phyloP scores from a whole-genome alignment of 2,329 filamentous ascomycete genomes.

The Penicillium oxalicum region DNA sequence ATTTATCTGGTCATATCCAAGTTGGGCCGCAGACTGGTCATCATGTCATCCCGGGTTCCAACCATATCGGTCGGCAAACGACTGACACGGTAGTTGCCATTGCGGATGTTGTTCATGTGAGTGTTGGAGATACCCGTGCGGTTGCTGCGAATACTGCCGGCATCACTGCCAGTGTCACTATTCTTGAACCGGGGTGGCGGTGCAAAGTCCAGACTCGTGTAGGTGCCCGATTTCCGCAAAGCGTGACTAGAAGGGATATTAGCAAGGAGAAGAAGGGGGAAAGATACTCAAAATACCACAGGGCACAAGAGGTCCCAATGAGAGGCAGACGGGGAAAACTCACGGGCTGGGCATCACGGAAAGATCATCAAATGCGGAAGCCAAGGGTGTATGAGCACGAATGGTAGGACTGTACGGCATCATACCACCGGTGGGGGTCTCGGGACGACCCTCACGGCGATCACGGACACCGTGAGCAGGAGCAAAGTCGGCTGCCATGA shows the following conservation, averaged over 20 bases:
- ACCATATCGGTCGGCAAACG: constrained; percentile 75
- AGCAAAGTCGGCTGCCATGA: constrained; percentile 70
- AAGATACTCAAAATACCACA: not conserved
- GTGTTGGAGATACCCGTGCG: constrained; percentile 68
- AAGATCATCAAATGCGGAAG: constrained; percentile 81
- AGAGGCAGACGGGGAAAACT: constrained; percentile 41
- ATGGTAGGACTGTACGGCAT: constrained; percentile 69
- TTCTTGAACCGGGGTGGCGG: constrained; percentile 45
- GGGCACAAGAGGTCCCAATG: constrained; percentile 1
- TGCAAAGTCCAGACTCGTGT: constrained; percentile 46
- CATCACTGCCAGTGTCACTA: constrained; percentile 38
- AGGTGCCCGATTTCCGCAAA: constrained; percentile 46
- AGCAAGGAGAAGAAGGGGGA: no score
- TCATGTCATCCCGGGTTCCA: constrained; percentile 66
- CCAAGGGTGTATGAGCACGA: constrained; percentile 69
- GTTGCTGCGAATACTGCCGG: constrained; percentile 58
- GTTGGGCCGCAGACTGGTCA: constrained; percentile 51
- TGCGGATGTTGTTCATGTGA: constrained; percentile 66
- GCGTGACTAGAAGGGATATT: constrained; percentile 32
- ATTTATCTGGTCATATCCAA: constrained; percentile 45
- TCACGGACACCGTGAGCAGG: constrained; percentile 65
- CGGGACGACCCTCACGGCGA: constrained; percentile 60
- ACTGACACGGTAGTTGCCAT: constrained; percentile 79
- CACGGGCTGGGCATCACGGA: constrained; percentile 81
- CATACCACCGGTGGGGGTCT: constrained; percentile 53